Conservation (phyloP, 148 eudicot genomes). For the Arctostaphylos glauca region DNA sequence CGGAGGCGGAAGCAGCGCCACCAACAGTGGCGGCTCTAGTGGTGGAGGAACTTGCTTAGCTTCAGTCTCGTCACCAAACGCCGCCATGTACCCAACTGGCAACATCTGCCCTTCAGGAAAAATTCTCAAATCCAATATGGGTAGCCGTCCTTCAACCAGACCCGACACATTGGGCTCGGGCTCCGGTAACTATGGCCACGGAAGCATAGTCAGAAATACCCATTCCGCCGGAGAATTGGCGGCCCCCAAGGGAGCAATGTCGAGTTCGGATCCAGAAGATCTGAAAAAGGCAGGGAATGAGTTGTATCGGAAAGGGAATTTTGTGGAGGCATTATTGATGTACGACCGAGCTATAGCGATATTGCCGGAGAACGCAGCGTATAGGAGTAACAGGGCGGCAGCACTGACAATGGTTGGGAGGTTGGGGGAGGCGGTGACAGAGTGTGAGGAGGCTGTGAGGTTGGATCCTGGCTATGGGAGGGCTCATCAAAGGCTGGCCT, state of each 20-base stretch:
- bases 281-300: conserved; percentile 44
- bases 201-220: conserved; percentile 33
- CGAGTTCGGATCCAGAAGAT: conserved; percentile 32
- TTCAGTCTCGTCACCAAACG: conserved; percentile 22
- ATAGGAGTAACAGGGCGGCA: conserved; percentile 41
- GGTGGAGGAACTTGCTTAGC: conserved; percentile 7
- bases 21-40: not conserved
- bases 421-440: conserved; percentile 39
- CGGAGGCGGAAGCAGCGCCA: conserved; percentile 11
- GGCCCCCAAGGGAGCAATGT: conserved; percentile 5
- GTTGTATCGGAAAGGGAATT: conserved; percentile 38
- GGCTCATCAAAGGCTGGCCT: conserved; percentile 48
- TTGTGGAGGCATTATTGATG: conserved; percentile 30
- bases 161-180: conserved; percentile 28
- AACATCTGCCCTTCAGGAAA: conserved; percentile 37
- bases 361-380: conserved; percentile 40
- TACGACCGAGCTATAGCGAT: conserved; percentile 42
- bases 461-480: conserved; percentile 33
- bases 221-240: conserved; percentile 9
- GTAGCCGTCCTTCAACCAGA: not conserved
- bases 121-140: conserved; percentile 29
- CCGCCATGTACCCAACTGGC: conserved; percentile 26
- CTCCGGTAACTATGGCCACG: conserved; percentile 45
- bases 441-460: conserved; percentile 43
- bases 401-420: conserved; percentile 44